These are phyloP conservation scores for Sugiyamaella floridensis DNA, from an alignment of 805 yeast species.

Conservation along the genomic window DNA sequence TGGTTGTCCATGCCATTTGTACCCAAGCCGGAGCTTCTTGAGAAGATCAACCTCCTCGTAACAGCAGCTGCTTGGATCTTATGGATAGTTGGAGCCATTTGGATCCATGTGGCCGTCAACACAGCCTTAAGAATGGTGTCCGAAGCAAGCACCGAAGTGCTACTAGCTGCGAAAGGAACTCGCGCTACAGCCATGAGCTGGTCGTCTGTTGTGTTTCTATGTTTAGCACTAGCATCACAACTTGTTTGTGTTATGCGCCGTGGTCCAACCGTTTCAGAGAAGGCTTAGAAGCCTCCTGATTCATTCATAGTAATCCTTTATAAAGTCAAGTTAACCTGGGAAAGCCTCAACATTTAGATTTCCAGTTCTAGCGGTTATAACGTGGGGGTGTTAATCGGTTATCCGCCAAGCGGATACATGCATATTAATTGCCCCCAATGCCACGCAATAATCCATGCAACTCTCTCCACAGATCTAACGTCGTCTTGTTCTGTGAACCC, in stretches of 20 bases:
- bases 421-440: no score
- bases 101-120: slow-evolving; percentile 20
- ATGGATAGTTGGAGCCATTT: slow-evolving; percentile 21
- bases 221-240: neutral
- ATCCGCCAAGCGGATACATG: no score
- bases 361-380: no score
- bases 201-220: slow-evolving; percentile 19
- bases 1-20: slow-evolving; percentile 5
- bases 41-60: neutral
- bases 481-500: no score
- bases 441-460: no score
- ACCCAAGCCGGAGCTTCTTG: slow-evolving; percentile 7
- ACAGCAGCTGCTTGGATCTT: slow-evolving; percentile 11
- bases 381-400: no score
- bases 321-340: no score
- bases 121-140: slow-evolving; percentile 13
- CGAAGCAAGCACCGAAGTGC: slow-evolving; percentile 13
- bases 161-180: slow-evolving; percentile 12
- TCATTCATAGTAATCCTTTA: no score
- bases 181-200: slow-evolving; percentile 21
- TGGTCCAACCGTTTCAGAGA: neutral
- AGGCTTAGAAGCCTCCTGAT: neutral
- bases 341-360: no score
- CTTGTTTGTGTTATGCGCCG: slow-evolving; percentile 1
- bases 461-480: no score